Evolutionary conservation across 2,329 filamentous ascomycete species (phyloP).

Genomic region (Diaporthe sp.): DNA sequence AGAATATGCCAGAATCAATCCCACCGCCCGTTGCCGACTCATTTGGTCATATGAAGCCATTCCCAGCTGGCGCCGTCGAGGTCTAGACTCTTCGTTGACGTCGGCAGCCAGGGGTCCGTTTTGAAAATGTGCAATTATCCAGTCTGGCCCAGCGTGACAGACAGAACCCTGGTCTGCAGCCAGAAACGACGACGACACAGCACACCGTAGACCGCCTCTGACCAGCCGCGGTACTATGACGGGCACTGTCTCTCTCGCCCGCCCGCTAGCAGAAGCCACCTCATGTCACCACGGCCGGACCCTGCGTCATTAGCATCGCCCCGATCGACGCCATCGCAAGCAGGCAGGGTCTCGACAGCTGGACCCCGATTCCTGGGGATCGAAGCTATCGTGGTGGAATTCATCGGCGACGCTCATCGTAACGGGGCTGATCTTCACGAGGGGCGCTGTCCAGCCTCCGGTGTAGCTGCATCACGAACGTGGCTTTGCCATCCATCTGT

Average conservation of each 20-base stretch:
- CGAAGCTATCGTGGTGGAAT: background rate
- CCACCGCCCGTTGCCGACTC: background rate
- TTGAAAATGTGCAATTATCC: background rate
- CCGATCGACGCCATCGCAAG: constrained; percentile 15
- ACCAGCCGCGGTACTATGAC: background rate
- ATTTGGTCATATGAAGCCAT: background rate
- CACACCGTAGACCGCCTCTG: constrained; percentile 10
- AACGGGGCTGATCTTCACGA: background rate
- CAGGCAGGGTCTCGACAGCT: constrained; percentile 9
- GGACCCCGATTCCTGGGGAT: constrained; percentile 1
- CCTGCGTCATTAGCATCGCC: constrained; percentile 24
- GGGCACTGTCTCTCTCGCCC: background rate
- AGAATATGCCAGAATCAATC: constrained; percentile 3
- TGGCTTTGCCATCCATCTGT: background rate
- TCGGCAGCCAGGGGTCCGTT: background rate
- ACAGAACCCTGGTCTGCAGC: background rate
- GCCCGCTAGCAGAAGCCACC: background rate
- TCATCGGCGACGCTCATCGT: background rate
- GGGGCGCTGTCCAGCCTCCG: background rate
- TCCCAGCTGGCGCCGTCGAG: background rate
- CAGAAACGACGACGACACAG: background rate
- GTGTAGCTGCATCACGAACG: background rate
- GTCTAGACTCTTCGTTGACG: background rate
- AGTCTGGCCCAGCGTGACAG: background rate
- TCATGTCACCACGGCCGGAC: background rate